Percentiles rank a stretch among this genome's conserved stretches.
phyloP scores from a whole-genome alignment of 2,329 filamentous ascomycete genomes.

The Fusarium neocosmosporiellum region DNA sequence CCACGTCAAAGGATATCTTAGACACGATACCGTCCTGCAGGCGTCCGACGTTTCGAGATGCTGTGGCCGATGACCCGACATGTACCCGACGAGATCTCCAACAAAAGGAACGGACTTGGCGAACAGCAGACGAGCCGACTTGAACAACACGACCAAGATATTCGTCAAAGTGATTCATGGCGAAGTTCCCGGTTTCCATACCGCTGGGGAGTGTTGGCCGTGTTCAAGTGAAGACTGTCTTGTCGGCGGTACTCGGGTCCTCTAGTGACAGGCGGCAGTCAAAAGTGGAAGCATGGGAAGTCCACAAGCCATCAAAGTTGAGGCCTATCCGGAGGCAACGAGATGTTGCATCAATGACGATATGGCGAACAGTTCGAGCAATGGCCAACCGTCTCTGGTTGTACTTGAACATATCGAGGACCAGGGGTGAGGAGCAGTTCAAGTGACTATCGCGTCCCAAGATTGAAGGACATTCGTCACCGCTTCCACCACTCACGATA shows the following conservation, averaged over 20 bases:
- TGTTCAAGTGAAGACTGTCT: constrained; percentile 5
- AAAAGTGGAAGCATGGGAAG: background rate
- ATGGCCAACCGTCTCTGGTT: background rate
- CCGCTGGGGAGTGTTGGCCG: background rate
- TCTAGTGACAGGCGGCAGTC: background rate
- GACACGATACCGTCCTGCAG: background rate
- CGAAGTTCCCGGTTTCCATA: background rate
- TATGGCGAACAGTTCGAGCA: background rate
- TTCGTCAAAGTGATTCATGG: background rate
- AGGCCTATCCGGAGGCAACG: background rate
- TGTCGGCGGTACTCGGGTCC: background rate
- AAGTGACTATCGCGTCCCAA: background rate
- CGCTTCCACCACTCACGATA: background rate
- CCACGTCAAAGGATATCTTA: background rate
- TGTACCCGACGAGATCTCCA: background rate
- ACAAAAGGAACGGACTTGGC: background rate
- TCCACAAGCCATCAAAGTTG: background rate
- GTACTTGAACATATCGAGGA: background rate
- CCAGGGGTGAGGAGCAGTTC: background rate
- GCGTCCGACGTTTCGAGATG: background rate
- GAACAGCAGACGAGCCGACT: background rate
- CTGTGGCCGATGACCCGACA: background rate
- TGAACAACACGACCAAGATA: background rate
- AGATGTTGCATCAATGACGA: background rate
- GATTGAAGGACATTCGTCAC: background rate